Conservation (phyloP, 768 basidiomycete genomes). For the Tricholomella constricta region DNA sequence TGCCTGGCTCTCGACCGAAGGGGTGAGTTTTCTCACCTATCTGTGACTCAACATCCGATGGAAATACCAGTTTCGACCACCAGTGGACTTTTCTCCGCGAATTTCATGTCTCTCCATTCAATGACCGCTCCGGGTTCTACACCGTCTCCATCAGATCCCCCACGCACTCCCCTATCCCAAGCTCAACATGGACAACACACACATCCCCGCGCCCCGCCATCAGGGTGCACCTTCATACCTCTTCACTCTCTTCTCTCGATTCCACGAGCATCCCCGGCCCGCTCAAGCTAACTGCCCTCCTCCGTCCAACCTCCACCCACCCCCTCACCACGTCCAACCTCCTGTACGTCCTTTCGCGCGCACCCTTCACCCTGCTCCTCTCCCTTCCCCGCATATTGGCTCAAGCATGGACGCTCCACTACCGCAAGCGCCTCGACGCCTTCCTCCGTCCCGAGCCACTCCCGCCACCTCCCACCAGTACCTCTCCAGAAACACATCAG, state of each 20-base stretch:
- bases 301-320: constrained; percentile 35
- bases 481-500: no score
- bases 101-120: constrained; percentile 81
- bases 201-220: constrained; percentile 36
- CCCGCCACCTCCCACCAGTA: constrained; percentile 28
- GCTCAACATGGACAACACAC: constrained; percentile 16
- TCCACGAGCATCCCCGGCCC: constrained; percentile 24
- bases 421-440: constrained; percentile 55
- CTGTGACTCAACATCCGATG: not conserved
- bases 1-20: constrained; percentile 13
- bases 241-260: constrained; percentile 17
- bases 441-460: constrained; percentile 61
- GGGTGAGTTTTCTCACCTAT: constrained; percentile 29
- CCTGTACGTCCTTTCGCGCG: constrained; percentile 38
- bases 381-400: constrained; percentile 63
- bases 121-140: constrained; percentile 69
- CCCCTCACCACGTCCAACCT: constrained; percentile 44
- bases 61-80: constrained; percentile 48
- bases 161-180: constrained; percentile 32
- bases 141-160: constrained; percentile 55
- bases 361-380: constrained; percentile 56
- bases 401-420: constrained; percentile 63
- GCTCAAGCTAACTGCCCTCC: constrained; percentile 56
- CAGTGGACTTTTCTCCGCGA: constrained; percentile 68
- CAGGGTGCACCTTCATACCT: constrained; percentile 43